These are phyloP conservation scores for Arbutus unedo DNA, from an alignment of 148 eudicot genomes.

Conservation along the genomic window DNA sequence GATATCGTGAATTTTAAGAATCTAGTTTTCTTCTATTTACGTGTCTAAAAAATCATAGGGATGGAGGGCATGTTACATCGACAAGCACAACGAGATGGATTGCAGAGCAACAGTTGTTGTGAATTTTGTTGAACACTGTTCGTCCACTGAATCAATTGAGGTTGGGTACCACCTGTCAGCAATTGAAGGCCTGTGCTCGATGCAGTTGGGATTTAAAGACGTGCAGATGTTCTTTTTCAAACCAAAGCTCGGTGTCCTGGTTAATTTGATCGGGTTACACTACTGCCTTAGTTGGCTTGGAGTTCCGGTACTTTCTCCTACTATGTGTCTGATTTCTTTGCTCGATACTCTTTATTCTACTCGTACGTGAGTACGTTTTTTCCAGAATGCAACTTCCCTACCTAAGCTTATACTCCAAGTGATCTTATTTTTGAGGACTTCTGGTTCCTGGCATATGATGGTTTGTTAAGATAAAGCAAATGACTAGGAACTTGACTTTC, in stretches of 20 bases:
- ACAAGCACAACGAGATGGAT: conserved; percentile 60
- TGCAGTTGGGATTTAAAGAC: conserved; percentile 64
- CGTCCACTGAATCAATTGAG: conserved; percentile 57
- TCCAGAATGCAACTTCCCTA: neutral
- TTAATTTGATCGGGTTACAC: conserved; percentile 78
- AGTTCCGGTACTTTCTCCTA: conserved; percentile 51
- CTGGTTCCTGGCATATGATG: neutral
- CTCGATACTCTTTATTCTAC: neutral
- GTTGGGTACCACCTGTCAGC: conserved; percentile 67
- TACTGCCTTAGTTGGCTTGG: conserved; percentile 71
- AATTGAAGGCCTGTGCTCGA: conserved; percentile 42
- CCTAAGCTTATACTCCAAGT: neutral
- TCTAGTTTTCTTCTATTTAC: neutral
- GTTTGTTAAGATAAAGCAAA: neutral
- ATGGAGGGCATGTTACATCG: conserved; percentile 59
- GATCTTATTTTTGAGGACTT: neutral
- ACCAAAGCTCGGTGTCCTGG: conserved; percentile 51
- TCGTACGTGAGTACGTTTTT: neutral
- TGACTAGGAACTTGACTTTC: neutral
- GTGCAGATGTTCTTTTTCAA: conserved; percentile 64
- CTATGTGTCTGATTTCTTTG: neutral
- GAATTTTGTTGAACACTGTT: conserved; percentile 48
- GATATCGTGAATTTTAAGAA: too few relatives aligned
- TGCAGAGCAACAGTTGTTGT: conserved; percentile 36
- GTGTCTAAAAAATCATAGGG: conserved; percentile 29